Evolutionary conservation across 2,329 filamentous ascomycete genomes (phyloP), one percentile per base, ranked within the genome.

Genomic region (Trichoderma sp.): DNA sequence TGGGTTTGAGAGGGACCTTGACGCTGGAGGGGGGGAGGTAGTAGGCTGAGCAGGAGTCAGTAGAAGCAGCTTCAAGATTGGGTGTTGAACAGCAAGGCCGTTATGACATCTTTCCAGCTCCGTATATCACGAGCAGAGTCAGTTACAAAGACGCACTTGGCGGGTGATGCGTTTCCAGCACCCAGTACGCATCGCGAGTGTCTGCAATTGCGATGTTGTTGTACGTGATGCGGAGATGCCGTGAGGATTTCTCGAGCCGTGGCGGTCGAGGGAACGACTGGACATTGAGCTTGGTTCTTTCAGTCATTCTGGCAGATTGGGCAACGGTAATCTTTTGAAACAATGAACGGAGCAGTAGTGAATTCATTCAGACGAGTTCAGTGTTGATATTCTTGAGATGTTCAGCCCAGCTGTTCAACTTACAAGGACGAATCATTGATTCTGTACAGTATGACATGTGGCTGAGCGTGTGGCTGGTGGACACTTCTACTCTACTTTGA

Each of bases 121-220:
- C 7, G 30, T 34, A 10, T 3, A 10, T 34, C 9, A 34, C 2
- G 12, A 17, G 21, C 17, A 24, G 43, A 5, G 3, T 3, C 14
- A 5, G 7, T 17, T 51, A 24, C 45, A 58, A 5, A 19, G 15
- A 77, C 78, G 55, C 71, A 85, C 83, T 87, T 5, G 86, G 86
- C 41, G 86, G 84, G 69, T 88, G 85, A 68, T 85, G 83, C 19
- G 85, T 87, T 73, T 88, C 85, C 41, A 88, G 76, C 4, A 86
- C 85, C 85, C 86, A 88, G 72, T 82, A 88, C 3, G 81, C 84
- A 52, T 84, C 79, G 63, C 77, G 82, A 7, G 86, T 87, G 50
- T 88, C 83, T 12, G 84, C 86, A 67, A 88, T 82, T 56, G 80
- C 75, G 52, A 82, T 75, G 21, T 80, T 82, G 28, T 82, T 77